Evolutionary conservation across 2,329 filamentous ascomycete species (phyloP), one percentile per base, ranked within the genome.

Genomic region (Sarocladium strictum): DNA sequence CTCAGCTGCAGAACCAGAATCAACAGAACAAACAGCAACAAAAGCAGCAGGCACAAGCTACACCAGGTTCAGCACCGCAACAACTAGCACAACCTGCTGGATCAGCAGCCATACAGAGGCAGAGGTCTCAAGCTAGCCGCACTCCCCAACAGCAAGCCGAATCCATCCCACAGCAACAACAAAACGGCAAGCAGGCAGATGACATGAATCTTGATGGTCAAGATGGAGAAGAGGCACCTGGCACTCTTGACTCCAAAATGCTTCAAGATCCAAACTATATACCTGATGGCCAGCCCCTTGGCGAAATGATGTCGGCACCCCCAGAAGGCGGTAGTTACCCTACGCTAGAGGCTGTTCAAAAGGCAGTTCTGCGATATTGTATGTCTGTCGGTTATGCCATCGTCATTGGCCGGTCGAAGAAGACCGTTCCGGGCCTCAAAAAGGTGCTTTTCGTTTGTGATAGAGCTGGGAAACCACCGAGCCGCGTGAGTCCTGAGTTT

Each of bases 371-470:
- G 55, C 72, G 76, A n/a, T 85, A 86, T 63, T 85, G 83, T 62
- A 84, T 83, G 0, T 84, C 82, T 15, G 83, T 86, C 41, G 83
- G 83, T 47, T 86, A 86, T 65, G 83, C 83, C 7, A 84, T 86
- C 53, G 83, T 86, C 57, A 86, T 86, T 64, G 83, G 83, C 2
- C 74, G 83, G 33, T 86, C 83, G 0, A 86, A 86, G 65, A 86
- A 86, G 70, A 84, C 81, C 1, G 83, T 86, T 1, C 80, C 83
- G 6, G 83, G 83, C 1, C 62, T 86, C 58, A 86, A 86, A 64
- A 86, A 86, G 66, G 83, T 86, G 14, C 72, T 86, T 11, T 83
- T 86, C 58, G 83, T 86, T 17, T 86, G 83, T 62, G 83, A 86
- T 62, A 76, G 83, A 54, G 83, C 83, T 3, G 83, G 83, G 40